Conservation (phyloP, 2,329 filamentous ascomycete species). For the Xylariaceae sp. region DNA sequence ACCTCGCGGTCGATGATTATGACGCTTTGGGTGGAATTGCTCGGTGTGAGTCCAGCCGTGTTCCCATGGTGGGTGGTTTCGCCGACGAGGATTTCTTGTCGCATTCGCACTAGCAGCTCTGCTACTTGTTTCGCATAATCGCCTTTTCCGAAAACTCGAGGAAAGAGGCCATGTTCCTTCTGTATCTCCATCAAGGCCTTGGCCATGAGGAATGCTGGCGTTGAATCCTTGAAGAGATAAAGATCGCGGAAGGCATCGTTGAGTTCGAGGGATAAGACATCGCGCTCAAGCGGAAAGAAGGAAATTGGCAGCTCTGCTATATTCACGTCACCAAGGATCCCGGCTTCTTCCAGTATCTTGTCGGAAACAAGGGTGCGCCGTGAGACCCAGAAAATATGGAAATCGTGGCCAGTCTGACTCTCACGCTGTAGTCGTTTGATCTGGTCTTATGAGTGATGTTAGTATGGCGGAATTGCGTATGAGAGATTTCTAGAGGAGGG, state of each 20-base stretch:
- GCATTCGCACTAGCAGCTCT: constrained; percentile 83
- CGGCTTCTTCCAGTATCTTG: constrained; percentile 84
- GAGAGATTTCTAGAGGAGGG: constrained; percentile 37
- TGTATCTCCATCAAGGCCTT: constrained; percentile 93
- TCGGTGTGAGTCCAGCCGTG: constrained; percentile 70
- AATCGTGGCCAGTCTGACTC: constrained; percentile 87
- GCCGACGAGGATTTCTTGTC: constrained; percentile 77
- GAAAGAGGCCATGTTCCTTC: constrained; percentile 86
- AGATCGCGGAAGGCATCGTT: constrained; percentile 82
- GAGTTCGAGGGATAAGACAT: constrained; percentile 85
- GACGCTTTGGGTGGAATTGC: constrained; percentile 79
- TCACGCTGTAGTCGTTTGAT: constrained; percentile 85
- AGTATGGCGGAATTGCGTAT: constrained; percentile 37
- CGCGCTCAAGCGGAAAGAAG: constrained; percentile 87
- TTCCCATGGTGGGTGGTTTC: constrained; percentile 62
- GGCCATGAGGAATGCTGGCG: constrained; percentile 81
- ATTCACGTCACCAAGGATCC: constrained; percentile 86
- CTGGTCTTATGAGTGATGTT: constrained; percentile 64
- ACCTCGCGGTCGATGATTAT: constrained; percentile 95
- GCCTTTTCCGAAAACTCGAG: constrained; percentile 89
- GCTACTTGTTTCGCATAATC: constrained; percentile 87
- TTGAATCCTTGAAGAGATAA: constrained; percentile 85
- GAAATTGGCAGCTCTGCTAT: constrained; percentile 81
- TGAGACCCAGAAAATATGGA: constrained; percentile 94
- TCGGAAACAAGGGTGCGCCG: constrained; percentile 88